These are phyloP conservation scores for Davidsoniella virescens DNA, from an alignment of 2,329 filamentous ascomycete genomes.

Conservation along the genomic window DNA sequence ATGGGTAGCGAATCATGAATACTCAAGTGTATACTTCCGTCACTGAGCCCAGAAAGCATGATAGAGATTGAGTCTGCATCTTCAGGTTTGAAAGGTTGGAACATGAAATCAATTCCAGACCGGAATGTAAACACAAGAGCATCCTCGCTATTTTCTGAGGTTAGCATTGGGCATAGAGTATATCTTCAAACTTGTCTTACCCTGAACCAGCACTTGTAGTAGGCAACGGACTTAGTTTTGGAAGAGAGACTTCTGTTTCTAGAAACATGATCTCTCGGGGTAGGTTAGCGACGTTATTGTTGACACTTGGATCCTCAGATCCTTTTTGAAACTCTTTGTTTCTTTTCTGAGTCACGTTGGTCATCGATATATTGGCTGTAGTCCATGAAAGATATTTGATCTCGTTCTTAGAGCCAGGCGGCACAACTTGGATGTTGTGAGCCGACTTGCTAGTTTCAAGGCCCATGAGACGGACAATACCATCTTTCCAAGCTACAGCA, in stretches of 20 bases:
- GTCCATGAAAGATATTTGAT: constrained; percentile 10
- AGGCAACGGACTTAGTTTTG: constrained; percentile 58
- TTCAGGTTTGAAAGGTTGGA: constrained; percentile 43
- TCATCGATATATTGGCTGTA: constrained; percentile 5
- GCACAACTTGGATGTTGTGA: constrained; percentile 46
- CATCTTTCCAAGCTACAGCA: constrained; percentile 72
- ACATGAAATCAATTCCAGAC: constrained; percentile 52
- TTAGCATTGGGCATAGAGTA: background rate
- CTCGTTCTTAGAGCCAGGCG: constrained; percentile 16
- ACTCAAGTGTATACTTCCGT: constrained; percentile 57
- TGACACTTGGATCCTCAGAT: constrained; percentile 12
- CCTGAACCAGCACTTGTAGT: constrained; percentile 41
- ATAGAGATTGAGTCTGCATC: constrained; percentile 64
- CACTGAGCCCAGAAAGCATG: constrained; percentile 55
- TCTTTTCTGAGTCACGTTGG: background rate
- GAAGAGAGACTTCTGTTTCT: constrained; percentile 60
- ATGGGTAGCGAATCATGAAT: constrained; percentile 79
- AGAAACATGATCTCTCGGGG: constrained; percentile 57
- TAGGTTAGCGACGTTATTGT: constrained; percentile 30
- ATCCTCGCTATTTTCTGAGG: constrained; percentile 26
- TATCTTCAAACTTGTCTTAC: constrained; percentile 27
- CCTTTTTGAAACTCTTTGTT: too few species aligned
- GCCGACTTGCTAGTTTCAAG: constrained; percentile 69
- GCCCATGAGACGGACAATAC: constrained; percentile 58
- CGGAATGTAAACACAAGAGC: constrained; percentile 52